phyloP scores from a whole-genome alignment of 129 eudicot species.

The Tagetes patula region DNA sequence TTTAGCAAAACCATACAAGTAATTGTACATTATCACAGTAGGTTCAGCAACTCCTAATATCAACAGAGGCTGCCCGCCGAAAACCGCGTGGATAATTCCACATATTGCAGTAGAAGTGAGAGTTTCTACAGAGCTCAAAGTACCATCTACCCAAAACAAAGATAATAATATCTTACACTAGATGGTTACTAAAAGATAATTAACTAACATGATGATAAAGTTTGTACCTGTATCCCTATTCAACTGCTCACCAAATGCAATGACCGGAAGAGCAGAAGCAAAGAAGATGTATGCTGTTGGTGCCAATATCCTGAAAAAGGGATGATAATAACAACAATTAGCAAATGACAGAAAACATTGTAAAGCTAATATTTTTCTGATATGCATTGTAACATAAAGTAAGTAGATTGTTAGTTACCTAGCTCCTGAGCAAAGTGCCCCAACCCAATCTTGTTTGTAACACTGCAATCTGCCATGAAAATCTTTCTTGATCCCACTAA shows the following conservation, averaged over 20 bases:
- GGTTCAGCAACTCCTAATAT: slow-evolving; percentile 97
- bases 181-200: neutral
- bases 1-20: slow-evolving; percentile 65
- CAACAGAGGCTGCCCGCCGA: slow-evolving; percentile 91
- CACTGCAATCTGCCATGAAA: slow-evolving; percentile 62
- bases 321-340: neutral
- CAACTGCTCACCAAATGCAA: slow-evolving; percentile 93
- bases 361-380: neutral
- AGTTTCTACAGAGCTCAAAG: slow-evolving; percentile 77
- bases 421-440: slow-evolving; percentile 56
- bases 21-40: slow-evolving; percentile 73
- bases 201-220: neutral
- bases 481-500: slow-evolving; percentile 64
- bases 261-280: slow-evolving; percentile 95
- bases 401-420: slow-evolving; percentile 35
- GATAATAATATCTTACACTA: neutral
- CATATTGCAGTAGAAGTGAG: slow-evolving; percentile 85
- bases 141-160: slow-evolving; percentile 56
- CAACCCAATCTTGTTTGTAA: slow-evolving; percentile 77
- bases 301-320: slow-evolving; percentile 63
- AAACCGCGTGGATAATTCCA: slow-evolving; percentile 74
- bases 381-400: neutral
- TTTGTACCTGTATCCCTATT: slow-evolving; percentile 77
- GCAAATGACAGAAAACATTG: neutral
- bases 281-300: slow-evolving; percentile 90